These are phyloP conservation scores for Echium plantagineum DNA, from an alignment of 257 asterid genomes.

Conservation along the genomic window DNA sequence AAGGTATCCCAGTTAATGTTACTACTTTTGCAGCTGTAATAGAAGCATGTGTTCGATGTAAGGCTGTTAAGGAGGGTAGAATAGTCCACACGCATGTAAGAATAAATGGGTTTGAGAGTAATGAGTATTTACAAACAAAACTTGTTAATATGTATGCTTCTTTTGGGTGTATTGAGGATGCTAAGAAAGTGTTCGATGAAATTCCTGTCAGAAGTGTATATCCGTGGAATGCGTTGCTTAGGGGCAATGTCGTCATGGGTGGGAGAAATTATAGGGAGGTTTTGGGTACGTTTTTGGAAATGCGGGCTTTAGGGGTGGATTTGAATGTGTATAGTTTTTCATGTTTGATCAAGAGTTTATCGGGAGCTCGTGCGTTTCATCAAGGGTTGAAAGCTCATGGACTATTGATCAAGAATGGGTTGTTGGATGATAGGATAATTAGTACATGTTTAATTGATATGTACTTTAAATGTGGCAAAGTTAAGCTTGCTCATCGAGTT, in stretches of 20 bases:
- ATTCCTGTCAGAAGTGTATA: slow-evolving; percentile 55
- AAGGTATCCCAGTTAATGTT: slow-evolving; percentile 69
- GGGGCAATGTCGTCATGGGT: slow-evolving; percentile 79
- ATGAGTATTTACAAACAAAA: slow-evolving; percentile 68
- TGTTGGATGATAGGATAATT: slow-evolving; percentile 34
- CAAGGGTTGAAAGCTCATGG: slow-evolving; percentile 81
- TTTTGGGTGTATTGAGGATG: slow-evolving; percentile 70
- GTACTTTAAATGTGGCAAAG: slow-evolving; percentile 89
- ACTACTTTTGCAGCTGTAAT: slow-evolving; percentile 66
- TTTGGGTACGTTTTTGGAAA: slow-evolving; percentile 43
- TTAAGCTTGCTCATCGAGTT: slow-evolving; percentile 44
- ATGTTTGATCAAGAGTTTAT: slow-evolving; percentile 81
- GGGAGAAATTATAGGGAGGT: slow-evolving; percentile 38
- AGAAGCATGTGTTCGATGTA: slow-evolving; percentile 43
- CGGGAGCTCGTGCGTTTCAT: slow-evolving; percentile 53
- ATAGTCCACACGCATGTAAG: slow-evolving; percentile 52
- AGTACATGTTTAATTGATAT: slow-evolving; percentile 76
- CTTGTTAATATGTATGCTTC: slow-evolving; percentile 56
- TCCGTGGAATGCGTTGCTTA: slow-evolving; percentile 89
- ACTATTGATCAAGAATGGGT: slow-evolving; percentile 66
- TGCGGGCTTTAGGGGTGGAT: slow-evolving; percentile 68
- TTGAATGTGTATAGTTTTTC: slow-evolving; percentile 75
- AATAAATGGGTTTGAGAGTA: slow-evolving; percentile 52
- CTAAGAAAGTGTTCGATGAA: slow-evolving; percentile 49
- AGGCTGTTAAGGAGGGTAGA: slow-evolving; percentile 45